Evolutionary conservation across 441 rosid genomes (phyloP).

Genomic region (Aleurites moluccanus): DNA sequence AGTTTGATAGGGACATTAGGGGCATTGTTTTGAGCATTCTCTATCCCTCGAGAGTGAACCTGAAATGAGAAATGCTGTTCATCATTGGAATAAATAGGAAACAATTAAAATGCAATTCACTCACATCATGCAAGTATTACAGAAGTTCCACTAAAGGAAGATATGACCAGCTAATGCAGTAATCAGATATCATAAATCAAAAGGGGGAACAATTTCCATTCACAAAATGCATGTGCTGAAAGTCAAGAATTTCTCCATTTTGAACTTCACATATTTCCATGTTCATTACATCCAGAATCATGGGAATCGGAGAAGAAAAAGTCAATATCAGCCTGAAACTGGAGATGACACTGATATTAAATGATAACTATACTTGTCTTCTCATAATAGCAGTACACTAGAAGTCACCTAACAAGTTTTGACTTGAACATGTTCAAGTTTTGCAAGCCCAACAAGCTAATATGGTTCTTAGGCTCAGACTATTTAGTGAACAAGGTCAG

Average conservation of each 20-base stretch:
- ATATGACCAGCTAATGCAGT: neutral
- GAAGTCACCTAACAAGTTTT: neutral
- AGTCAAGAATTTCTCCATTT: neutral
- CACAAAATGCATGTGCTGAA: neutral
- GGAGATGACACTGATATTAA: neutral
- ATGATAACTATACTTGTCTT: neutral
- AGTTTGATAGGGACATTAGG: constrained; percentile 64
- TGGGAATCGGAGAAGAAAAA: neutral
- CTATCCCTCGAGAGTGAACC: constrained; percentile 56
- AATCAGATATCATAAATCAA: neutral
- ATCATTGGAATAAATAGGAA: neutral
- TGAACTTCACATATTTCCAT: neutral
- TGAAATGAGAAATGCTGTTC: constrained; percentile 32
- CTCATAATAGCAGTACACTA: neutral
- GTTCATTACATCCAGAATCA: neutral
- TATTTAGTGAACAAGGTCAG: neutral
- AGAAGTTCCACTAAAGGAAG: neutral
- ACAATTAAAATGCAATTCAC: neutral
- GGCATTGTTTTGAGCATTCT: constrained; percentile 29
- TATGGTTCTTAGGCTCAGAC: neutral
- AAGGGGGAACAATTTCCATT: neutral
- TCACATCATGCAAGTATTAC: neutral
- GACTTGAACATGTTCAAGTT: neutral
- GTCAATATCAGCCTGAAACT: neutral
- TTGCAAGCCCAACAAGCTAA: neutral